Conservation (phyloP, 2,329 filamentous ascomycete genomes). For the Hansfordia pulvinata region DNA sequence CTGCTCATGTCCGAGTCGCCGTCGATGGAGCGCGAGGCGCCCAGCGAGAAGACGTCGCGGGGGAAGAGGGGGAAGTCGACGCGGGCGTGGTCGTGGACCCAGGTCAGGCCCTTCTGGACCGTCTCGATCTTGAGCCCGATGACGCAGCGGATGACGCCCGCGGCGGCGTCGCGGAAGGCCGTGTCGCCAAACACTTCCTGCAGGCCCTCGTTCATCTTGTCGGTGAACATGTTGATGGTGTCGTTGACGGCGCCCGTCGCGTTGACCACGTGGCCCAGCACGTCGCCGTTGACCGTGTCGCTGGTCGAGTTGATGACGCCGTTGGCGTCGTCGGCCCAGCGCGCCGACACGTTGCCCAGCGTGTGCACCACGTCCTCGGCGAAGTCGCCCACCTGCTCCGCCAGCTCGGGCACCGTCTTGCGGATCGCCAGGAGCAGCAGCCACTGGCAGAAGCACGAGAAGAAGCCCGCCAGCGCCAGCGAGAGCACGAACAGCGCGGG, state of each 20-base stretch:
- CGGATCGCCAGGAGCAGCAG: constrained; percentile 62
- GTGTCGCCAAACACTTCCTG: constrained; percentile 73
- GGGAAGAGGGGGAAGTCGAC: constrained; percentile 67
- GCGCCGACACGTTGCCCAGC: constrained; percentile 57
- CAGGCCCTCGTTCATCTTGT: constrained; percentile 61
- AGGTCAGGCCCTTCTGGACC: constrained; percentile 81
- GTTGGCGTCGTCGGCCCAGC: constrained; percentile 71
- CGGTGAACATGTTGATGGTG: constrained; percentile 72
- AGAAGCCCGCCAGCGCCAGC: constrained; percentile 67
- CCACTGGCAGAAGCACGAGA: constrained; percentile 72
- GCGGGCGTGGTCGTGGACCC: constrained; percentile 79
- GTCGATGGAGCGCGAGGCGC: constrained; percentile 48
- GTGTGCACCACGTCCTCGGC: constrained; percentile 63
- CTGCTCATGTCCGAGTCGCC: constrained; percentile 46
- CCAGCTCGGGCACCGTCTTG: constrained; percentile 62
- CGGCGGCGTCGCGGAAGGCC: constrained; percentile 62
- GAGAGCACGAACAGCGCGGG: constrained; percentile 78
- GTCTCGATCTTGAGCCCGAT: constrained; percentile 74
- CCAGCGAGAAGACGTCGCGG: constrained; percentile 72
- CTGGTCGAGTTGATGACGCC: constrained; percentile 57
- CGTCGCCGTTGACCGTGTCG: constrained; percentile 64
- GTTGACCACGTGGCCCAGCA: constrained; percentile 78
- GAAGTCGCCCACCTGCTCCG: constrained; percentile 63
- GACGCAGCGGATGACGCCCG: constrained; percentile 74
- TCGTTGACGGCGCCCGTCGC: constrained; percentile 72